Percentiles rank a stretch among this genome's conserved stretches.
These are phyloP conservation scores for Hippophae tibetana DNA, from an alignment of 306 rosid genomes.

Conservation along the genomic window DNA sequence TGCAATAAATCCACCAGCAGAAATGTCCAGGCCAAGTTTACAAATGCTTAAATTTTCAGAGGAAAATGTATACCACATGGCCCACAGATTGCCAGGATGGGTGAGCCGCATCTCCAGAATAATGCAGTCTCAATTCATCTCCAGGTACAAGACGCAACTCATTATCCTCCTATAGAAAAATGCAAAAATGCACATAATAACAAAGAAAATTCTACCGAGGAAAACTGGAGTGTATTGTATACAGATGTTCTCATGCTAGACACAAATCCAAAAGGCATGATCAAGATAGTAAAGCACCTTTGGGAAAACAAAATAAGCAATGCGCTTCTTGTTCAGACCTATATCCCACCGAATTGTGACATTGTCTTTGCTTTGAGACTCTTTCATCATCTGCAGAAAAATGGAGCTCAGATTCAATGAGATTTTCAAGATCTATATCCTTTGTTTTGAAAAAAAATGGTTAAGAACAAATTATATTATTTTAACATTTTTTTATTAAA, in stretches of 20 bases:
- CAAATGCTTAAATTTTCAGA: background rate
- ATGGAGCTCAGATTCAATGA: slow-evolving; percentile 17
- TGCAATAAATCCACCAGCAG: background rate
- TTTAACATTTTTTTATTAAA: too few relatives aligned
- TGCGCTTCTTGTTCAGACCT: slow-evolving; percentile 95
- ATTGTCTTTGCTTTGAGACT: slow-evolving; percentile 98
- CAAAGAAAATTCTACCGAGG: too few relatives aligned
- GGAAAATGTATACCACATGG: slow-evolving; percentile 66
- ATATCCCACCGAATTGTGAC: slow-evolving; percentile 92
- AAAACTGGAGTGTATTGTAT: background rate
- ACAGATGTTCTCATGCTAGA: background rate
- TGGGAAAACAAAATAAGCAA: slow-evolving; percentile 95
- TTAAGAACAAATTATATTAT: too few relatives aligned
- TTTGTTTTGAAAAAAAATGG: too few relatives aligned
- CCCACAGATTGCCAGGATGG: slow-evolving; percentile 99
- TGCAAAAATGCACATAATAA: background rate
- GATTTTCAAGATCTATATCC: slow-evolving; percentile 7
- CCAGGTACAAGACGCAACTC: slow-evolving; percentile 99
- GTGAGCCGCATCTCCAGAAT: slow-evolving; percentile 99
- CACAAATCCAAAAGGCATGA: background rate
- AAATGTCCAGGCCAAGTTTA: background rate
- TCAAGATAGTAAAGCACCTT: slow-evolving; percentile 40
- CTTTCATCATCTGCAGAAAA: slow-evolving; percentile 88
- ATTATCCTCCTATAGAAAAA: slow-evolving; percentile 73
- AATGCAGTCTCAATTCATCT: slow-evolving; percentile 89